Percentiles rank a stretch among this genome's conserved stretches.
phyloP scores from a whole-genome alignment of 2,329 filamentous ascomycete genomes.

The Paraphoma sp. region DNA sequence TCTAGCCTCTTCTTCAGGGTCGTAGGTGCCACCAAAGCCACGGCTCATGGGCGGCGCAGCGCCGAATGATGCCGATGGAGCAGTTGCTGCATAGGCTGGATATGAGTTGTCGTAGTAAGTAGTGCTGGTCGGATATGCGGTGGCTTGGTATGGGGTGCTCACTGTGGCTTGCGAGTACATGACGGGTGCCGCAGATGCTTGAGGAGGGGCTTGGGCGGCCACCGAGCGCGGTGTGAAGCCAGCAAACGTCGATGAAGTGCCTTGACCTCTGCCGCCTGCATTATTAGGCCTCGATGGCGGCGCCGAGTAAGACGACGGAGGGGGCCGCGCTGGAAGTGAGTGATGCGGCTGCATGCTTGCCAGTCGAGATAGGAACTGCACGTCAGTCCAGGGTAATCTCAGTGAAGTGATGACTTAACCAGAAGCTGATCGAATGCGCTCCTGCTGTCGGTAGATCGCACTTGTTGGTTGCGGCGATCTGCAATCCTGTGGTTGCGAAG shows the following conservation, averaged over 20 bases:
- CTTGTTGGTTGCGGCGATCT: background rate
- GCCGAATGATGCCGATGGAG: slow-evolving; percentile 27
- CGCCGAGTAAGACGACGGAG: slow-evolving; percentile 65
- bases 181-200: slow-evolving; percentile 45
- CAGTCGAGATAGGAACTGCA: slow-evolving; percentile 14
- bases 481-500: too few species aligned
- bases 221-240: slow-evolving; percentile 68
- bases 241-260: slow-evolving; percentile 52
- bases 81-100: slow-evolving; percentile 63
- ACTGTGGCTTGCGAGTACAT: slow-evolving; percentile 50
- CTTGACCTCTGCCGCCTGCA: slow-evolving; percentile 34
- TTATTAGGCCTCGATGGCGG: slow-evolving; percentile 61
- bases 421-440: slow-evolving; percentile 19
- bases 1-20: slow-evolving; percentile 87
- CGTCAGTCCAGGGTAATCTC: slow-evolving; percentile 23
- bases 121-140: slow-evolving; percentile 49
- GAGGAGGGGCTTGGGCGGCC: slow-evolving; percentile 39
- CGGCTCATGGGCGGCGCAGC: slow-evolving; percentile 34
- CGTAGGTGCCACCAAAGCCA: slow-evolving; percentile 52
- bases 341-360: slow-evolving; percentile 51
- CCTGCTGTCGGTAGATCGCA: slow-evolving; percentile 6
- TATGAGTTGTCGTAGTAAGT: slow-evolving; percentile 74
- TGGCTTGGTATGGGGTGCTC: slow-evolving; percentile 48
- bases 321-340: slow-evolving; percentile 80
- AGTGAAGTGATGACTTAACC: slow-evolving; percentile 29